phyloP scores from a whole-genome alignment of 306 rosid species.

The Heteromeles arbutifolia region DNA sequence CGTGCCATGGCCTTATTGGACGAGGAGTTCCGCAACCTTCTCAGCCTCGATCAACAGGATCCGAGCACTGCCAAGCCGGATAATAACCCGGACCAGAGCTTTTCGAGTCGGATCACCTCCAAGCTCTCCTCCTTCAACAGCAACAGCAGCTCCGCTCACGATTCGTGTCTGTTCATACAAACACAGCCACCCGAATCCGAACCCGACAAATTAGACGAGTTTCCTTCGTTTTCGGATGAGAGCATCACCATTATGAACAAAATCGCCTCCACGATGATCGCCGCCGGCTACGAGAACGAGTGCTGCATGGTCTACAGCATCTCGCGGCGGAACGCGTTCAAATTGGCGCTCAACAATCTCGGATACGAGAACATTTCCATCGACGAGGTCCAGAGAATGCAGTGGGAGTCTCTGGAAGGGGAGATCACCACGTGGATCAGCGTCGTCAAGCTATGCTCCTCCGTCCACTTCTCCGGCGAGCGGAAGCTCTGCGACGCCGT shows the following conservation, averaged over 20 bases:
- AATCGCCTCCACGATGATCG: constrained; percentile 50
- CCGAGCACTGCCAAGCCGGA: constrained; percentile 14
- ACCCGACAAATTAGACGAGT: constrained; percentile 10
- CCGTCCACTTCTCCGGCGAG: constrained; percentile 42
- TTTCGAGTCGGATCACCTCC: constrained; percentile 3
- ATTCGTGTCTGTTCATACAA: not conserved
- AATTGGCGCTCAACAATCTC: constrained; percentile 18
- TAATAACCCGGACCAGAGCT: not conserved
- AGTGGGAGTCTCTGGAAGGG: constrained; percentile 55
- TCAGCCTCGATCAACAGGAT: not conserved
- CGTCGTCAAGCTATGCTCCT: constrained; percentile 47
- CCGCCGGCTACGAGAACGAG: constrained; percentile 52
- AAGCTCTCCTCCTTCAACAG: constrained; percentile 30
- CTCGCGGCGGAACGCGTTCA: constrained; percentile 46
- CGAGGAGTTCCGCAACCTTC: constrained; percentile 38
- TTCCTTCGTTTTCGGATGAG: constrained; percentile 32
- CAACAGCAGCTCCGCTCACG: not conserved
- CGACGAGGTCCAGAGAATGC: constrained; percentile 60
- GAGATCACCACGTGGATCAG: constrained; percentile 59
- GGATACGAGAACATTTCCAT: constrained; percentile 37
- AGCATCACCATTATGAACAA: constrained; percentile 27
- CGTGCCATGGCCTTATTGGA: constrained; percentile 52
- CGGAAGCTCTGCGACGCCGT: constrained; percentile 36
- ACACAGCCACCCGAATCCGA: not conserved
- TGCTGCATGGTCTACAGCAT: constrained; percentile 43